A percentile compares a stretch with the other conserved stretches of the same genome.
Evolutionary conservation across 176 grass and related monocot genomes (phyloP).

Genomic region (Panicum miliaceum): DNA sequence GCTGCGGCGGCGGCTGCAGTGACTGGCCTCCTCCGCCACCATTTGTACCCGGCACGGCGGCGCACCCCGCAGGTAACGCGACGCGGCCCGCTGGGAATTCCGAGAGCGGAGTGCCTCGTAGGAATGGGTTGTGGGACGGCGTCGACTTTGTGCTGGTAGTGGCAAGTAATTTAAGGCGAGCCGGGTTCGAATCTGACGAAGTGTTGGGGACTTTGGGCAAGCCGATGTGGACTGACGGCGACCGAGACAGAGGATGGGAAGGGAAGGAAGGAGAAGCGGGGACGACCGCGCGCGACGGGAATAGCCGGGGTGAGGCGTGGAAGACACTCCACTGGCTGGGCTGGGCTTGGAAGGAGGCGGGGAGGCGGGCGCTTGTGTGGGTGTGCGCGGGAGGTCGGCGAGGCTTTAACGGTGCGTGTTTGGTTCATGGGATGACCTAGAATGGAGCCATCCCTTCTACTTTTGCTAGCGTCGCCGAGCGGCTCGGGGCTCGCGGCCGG

Average conservation of each 20-base stretch:
- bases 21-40: constrained; percentile 1
- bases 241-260: no score
- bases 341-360: background rate
- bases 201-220: background rate
- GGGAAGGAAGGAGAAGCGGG: background rate
- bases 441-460: no score
- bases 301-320: constrained; percentile 22
- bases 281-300: constrained; percentile 1
- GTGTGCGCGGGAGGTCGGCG: background rate
- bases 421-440: no score
- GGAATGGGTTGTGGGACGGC: background rate
- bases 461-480: no score
- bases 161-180: background rate
- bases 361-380: background rate
- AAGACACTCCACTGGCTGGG: constrained; percentile 32
- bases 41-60: constrained; percentile 11
- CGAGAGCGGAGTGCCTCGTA: constrained; percentile 42
- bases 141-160: background rate
- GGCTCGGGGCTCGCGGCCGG: no score
- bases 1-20: background rate
- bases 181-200: background rate
- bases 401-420: background rate
- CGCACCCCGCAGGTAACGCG: background rate
- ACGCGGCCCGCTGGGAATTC: constrained; percentile 23
- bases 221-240: background rate